phyloP scores from a whole-genome alignment of 1,139 yeast species.

The Kurtzmaniella natalensis region DNA sequence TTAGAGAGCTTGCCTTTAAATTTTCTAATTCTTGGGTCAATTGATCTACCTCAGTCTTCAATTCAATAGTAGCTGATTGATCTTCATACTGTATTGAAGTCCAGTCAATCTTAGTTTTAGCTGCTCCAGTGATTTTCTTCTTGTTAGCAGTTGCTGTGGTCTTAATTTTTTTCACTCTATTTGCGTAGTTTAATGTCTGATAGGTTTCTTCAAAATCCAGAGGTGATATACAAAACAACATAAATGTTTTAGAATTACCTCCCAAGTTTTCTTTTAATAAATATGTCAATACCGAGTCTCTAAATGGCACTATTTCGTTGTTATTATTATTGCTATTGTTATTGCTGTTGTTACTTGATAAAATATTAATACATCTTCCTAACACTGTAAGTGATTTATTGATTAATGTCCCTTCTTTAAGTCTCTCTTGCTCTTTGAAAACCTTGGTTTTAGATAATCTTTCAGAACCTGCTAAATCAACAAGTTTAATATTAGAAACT shows the following conservation, averaged over 20 bases:
- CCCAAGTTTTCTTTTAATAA: slow-evolving; percentile 66
- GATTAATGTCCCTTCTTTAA: slow-evolving; percentile 71
- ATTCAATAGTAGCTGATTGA: slow-evolving; percentile 23
- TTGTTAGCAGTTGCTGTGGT: slow-evolving; percentile 52
- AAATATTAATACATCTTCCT: slow-evolving; percentile 66
- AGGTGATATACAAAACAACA: slow-evolving; percentile 76
- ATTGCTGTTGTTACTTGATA: slow-evolving; percentile 18
- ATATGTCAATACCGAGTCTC: slow-evolving; percentile 74
- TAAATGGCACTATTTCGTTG: slow-evolving; percentile 49
- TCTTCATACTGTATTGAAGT: slow-evolving; percentile 11
- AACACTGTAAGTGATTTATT: slow-evolving; percentile 72
- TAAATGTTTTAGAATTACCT: slow-evolving; percentile 71
- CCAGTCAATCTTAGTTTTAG: slow-evolving; percentile 24
- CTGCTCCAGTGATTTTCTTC: slow-evolving; percentile 25
- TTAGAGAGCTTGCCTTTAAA: slow-evolving; percentile 5
- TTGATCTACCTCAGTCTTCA: slow-evolving; percentile 27
- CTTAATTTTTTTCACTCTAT: slow-evolving; percentile 64
- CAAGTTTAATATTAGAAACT: slow-evolving; percentile 59
- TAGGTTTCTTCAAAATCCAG: slow-evolving; percentile 70
- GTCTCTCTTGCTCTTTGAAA: slow-evolving; percentile 52
- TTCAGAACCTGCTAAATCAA: slow-evolving; percentile 83
- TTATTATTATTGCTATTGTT: slow-evolving; percentile 12
- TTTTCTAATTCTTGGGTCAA: slow-evolving; percentile 24
- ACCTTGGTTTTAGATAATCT: slow-evolving; percentile 61
- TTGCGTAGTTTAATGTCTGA: slow-evolving; percentile 73